phyloP scores from a whole-genome alignment of 2,329 filamentous ascomycete species.

The Pseudogymnoascus sp. region DNA sequence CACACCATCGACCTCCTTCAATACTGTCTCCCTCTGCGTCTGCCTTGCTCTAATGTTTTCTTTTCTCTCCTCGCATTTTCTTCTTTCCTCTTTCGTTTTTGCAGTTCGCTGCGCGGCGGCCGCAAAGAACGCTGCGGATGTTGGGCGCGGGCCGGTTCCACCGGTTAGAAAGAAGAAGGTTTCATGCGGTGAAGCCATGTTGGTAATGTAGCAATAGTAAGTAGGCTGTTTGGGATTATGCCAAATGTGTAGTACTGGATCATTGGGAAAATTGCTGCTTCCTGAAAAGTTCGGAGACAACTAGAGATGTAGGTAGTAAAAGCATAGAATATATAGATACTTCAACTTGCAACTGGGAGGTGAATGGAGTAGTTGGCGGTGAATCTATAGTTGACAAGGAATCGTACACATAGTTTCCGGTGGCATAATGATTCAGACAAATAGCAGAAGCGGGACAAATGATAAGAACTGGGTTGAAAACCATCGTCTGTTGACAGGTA shows the following conservation, averaged over 20 bases:
- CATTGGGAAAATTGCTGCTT: background rate
- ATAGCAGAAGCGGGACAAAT: background rate
- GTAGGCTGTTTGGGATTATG: background rate
- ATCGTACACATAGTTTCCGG: background rate
- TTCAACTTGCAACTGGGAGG: background rate
- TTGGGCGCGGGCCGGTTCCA: background rate
- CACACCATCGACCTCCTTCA: background rate
- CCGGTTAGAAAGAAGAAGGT: background rate
- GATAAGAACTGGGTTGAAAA: background rate
- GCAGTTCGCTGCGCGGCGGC: background rate
- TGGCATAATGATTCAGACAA: background rate
- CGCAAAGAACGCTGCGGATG: background rate
- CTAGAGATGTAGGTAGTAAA: background rate
- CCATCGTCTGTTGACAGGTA: background rate
- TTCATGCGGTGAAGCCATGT: background rate
- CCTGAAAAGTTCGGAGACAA: background rate
- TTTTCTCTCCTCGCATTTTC: background rate
- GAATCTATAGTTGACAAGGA: background rate
- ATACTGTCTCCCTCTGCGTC: background rate
- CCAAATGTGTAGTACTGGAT: background rate
- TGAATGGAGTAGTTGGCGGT: background rate
- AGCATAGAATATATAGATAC: background rate
- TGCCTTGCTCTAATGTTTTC: background rate
- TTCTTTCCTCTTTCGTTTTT: background rate
- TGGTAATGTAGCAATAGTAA: background rate